Base-by-base conservation (phyloP, 257 asterid genomes). In the Nicotiana sylvestris region DNA sequence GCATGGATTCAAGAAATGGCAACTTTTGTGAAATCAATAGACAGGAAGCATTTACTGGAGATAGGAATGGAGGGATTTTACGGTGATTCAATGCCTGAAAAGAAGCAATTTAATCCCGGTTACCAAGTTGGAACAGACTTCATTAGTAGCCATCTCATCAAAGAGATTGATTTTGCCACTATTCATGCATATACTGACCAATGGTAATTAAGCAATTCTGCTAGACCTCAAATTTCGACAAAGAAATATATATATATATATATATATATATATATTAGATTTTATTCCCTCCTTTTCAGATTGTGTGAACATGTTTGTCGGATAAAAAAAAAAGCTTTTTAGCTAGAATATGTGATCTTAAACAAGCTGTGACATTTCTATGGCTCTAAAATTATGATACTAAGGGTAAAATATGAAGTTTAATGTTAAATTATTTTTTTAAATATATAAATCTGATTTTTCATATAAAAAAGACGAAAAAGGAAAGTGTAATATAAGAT, bases 21-120 rank as follows among this genome's bases (percentile, higher is more conserved):
- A 39, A 49, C 62, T 43, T 85, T 76, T 67, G 90, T 88, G n/a
- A 91, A 89, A 85, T 88, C 93, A 25, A 10, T 91, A 0, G 91
- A 91, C 81, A 77, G 53, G 0, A 83, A 85, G 49, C 94, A 89
- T 74, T 83, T 91, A 67, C 21, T 89, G 37, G 91, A 85, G 69
- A 67, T 88, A 4, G 93, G 94, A 60, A 88, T 89, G 94, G 91
- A 89, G 82, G 93, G 94, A 4, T 91, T 88, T 13, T 89, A 89
- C 13, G 93, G 94, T 12, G 93, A 89, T 32, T 84, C 92, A 1
- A 43, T 83, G 35, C 88, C 90, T 8, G 82, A 84, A 37, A 87
- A 83, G 33, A 87, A 91, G 64, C 86, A 87, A 60, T 78, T 65
- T 70, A 91, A 91, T 77, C 94, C 92, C 4, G 92, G 93, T 0